Conservation (phyloP, 768 basidiomycete species). For the Goffeauzyma gilvescens region DNA sequence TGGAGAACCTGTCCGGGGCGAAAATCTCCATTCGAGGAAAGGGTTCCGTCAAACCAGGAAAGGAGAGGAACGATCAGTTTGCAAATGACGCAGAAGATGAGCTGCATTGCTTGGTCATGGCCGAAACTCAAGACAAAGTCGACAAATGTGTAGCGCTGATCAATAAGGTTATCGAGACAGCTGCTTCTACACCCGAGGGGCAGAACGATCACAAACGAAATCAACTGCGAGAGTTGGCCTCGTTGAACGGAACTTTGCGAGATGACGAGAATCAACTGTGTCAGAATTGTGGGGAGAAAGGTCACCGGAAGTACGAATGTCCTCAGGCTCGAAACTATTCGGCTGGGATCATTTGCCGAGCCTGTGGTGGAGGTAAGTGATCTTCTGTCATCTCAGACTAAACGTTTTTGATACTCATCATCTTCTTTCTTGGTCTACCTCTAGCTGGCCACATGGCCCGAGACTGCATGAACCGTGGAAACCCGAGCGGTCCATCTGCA, state of each 20-base stretch:
- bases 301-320: constrained; percentile 94
- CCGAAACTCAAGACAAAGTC: constrained; percentile 81
- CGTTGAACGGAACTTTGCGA: constrained; percentile 91
- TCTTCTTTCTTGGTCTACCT: no score
- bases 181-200: constrained; percentile 94
- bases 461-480: constrained; percentile 84
- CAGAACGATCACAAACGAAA: constrained; percentile 99
- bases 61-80: constrained; percentile 80
- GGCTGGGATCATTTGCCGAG: constrained; percentile 95
- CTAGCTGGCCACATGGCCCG: constrained; percentile 91
- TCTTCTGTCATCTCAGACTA: no score
- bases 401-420: background rate
- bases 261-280: constrained; percentile 99
- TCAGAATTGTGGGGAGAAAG: constrained; percentile 41
- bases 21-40: constrained; percentile 98
- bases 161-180: constrained; percentile 94
- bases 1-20: constrained; percentile 94
- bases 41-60: constrained; percentile 96
- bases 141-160: constrained; percentile 79
- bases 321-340: constrained; percentile 96
- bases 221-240: constrained; percentile 91
- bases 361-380: constrained; percentile 59
- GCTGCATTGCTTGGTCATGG: constrained; percentile 89
- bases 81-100: constrained; percentile 97
- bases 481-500: constrained; percentile 49